Base-by-base conservation (phyloP, 2,329 filamentous ascomycete species). In the Pseudofabraea citricarpa region DNA sequence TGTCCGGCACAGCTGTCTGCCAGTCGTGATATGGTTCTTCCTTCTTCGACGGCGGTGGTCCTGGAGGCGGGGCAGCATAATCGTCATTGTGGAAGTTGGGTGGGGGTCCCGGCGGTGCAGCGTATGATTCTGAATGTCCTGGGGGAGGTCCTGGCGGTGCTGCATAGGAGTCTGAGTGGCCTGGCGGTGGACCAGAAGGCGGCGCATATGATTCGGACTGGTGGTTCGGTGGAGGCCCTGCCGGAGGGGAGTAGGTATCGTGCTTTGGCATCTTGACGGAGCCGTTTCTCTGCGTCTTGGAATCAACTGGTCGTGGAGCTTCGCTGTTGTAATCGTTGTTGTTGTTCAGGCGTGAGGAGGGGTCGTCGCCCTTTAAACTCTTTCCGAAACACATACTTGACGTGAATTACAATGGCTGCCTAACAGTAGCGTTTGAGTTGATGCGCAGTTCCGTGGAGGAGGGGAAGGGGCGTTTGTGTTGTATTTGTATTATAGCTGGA, bases 1-100 rank as follows among this genome's bases (percentile, higher is more conserved):
- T 88, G 61, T 90, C 85, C 0, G 85, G 84, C 2, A 89, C 83
- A 3, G 81, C 76, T 6, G 74, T 58, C 52, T 81, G 72, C 86
- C 86, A 90, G 64, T 86, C 79, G 59, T 89, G 84, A 53, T 79
- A 61, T 43, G 56, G 54, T 29, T 46, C 44, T 40, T 55, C 27
- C 16, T 31, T 31, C 2, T 12, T 47, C 7, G 51, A 23, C 2
- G 60, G 58, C 5, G 62, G 62, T 13, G 63, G 64, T 1, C 65
- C 65, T 0, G 64, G 53, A 2, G 69, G 69, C 21, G 69, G 65
- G 7, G 57, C 58, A 16, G 59, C 64, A 16, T 62, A 55, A 31
- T 56, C 48, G 26, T 53, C 45, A 3, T 43, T 33, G 8, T 21
- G 19, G 16, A 18, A 20, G 6, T 16, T 22, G 13, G 55, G 57